Base-by-base conservation (phyloP, 2,329 filamentous ascomycete genomes). In the Plenodomus tracheiphilus region DNA sequence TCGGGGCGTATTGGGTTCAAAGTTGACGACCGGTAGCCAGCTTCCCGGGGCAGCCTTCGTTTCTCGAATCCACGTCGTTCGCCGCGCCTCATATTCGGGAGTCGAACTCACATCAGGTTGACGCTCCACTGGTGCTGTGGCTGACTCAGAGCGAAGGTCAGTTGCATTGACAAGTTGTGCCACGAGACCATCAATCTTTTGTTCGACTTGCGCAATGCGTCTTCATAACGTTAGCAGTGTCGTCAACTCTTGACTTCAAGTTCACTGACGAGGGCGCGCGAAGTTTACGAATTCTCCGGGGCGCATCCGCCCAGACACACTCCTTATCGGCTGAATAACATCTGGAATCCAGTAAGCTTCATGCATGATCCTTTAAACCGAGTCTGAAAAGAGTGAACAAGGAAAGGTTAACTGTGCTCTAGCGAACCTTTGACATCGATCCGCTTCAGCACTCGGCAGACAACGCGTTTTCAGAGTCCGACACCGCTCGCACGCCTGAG, bases 121-220 rank as follows among this genome's bases (percentile, higher is more conserved):
- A 32, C 15, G 28, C 28, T 32, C 28, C 28, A 15, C 28, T 11
- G 28, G 15, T 32, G 17, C 40, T 22, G 19, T 15, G 15, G 39
- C 30, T 15, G 43, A 16, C 8, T 32, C 22, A 11, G 39, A 15
- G 8, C 28, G 28, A 32, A 32, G 4, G 13, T 38, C 43, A 17
- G 49, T 39, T 21, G 62, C 40, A 20, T 58, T 60, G 8, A 61
- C 56, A 40, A 71, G 59, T 21, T 56, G 65, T 15, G 69, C 65
- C 21, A 71, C 62, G 18, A 71, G 58, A 6, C 68, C 64, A 54
- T 71, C 67, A 18, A 71, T 65, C 43, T 69, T 71, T 30, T 67
- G 61, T 42, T 71, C 69, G 1, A 71, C 67, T 49, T 71, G 68
- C 13, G 64, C 60, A 9, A 71, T 71, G 18, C 69, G 68, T 37